Evolutionary conservation across 306 rosid genomes (phyloP), one percentile per base, ranked within the genome.

Genomic region (Lithocarpus polystachyus): DNA sequence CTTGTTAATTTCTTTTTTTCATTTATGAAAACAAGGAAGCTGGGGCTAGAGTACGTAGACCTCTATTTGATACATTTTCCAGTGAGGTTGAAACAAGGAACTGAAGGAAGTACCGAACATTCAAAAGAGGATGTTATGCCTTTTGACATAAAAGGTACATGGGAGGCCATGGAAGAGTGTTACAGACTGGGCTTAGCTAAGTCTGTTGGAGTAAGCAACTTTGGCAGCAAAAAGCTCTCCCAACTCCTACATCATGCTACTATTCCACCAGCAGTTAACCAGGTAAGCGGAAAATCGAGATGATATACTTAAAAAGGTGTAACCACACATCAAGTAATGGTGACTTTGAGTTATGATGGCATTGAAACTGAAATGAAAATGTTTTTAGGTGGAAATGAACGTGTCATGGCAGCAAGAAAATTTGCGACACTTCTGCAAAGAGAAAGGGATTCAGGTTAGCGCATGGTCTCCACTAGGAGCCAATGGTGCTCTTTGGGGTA

Each of bases 391-490:
- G 33, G 90, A 87, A 80, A 84, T 87, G 88, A 87, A 87, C 69
- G 81, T 84, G 70, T 84, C 90, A 3, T 87, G 88, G 90, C 90
- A 87, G 79, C 88, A 87, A 48, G 80, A 37, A 72, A 83, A 84
- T 72, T 64, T 84, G 0, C 75, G 82, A 84, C 84, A 81, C 14
- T 81, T 83, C 79, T 87, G 90, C 75, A 76, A 75, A 37, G 62
- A 84, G 78, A 87, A 68, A 69, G 88, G 80, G 15, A 84, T 87
- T 76, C 90, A 84, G 79, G 86, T 87, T 9, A 81, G 90, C 84
- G 90, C 90, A 56, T 87, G 90, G 90, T 84, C 90, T 68, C 33
- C 90, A 6, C 88, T 87, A 15, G 88, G 90, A 55, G 88, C 90
- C 45, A 81, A 87, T 62, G 82, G 76, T 31, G 71, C 76, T 31